Percentiles rank a stretch among this genome's conserved stretches.
These are phyloP conservation scores for Allium fistulosum DNA, from an alignment of 106 monocot species.

Conservation along the genomic window DNA sequence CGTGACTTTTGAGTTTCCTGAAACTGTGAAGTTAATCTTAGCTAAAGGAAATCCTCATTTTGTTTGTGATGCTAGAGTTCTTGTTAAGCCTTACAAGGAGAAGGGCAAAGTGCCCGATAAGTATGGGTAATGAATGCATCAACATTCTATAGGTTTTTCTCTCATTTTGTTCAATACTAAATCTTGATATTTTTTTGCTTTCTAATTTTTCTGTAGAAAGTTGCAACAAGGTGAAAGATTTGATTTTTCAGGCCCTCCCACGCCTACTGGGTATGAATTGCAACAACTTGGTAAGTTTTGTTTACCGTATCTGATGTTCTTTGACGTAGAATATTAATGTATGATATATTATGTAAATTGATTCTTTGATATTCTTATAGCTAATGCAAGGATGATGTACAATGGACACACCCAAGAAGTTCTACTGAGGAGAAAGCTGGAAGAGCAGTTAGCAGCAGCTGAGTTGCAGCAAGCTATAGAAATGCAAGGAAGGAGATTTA, in stretches of 20 bases:
- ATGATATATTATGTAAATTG: constrained; percentile 18
- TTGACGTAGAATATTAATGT: too few species aligned
- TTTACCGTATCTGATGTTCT: too few species aligned
- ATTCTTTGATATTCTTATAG: background rate
- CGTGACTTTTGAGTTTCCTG: constrained; percentile 67
- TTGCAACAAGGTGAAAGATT: constrained; percentile 29
- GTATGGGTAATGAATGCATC: constrained; percentile 11
- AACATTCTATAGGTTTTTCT: too few species aligned
- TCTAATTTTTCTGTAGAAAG: constrained; percentile 20
- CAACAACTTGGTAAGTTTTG: constrained; percentile 60
- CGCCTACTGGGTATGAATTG: constrained; percentile 77
- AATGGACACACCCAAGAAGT: constrained; percentile 14
- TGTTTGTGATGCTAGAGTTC: constrained; percentile 66
- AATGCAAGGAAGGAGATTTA: constrained; percentile 51
- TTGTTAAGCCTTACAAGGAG: constrained; percentile 1
- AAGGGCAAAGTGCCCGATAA: background rate
- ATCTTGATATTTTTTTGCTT: too few species aligned
- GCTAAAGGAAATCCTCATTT: constrained; percentile 92
- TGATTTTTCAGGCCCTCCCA: constrained; percentile 64
- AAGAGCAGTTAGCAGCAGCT: constrained; percentile 33
- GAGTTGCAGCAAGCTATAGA: constrained; percentile 82
- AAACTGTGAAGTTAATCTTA: constrained; percentile 78
- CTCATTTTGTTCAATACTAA: too few species aligned
- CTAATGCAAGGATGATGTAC: background rate
- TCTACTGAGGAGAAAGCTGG: constrained; percentile 49